A percentile compares a stretch with the other conserved stretches of the same genome.
phyloP scores from a whole-genome alignment of 148 eudicot species.

The Rheum nobile region DNA sequence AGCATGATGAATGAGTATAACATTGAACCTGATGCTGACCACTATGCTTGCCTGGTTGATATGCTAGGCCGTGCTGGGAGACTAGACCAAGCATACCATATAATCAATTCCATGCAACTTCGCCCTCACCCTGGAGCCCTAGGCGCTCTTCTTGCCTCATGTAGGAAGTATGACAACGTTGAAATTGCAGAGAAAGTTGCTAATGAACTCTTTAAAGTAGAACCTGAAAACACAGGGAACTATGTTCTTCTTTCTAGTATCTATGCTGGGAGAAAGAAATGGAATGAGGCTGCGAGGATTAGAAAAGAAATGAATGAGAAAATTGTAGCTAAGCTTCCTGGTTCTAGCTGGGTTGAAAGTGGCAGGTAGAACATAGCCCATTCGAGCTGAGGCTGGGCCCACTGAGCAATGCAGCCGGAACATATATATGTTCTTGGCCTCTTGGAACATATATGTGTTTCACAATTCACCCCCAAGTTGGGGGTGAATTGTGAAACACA shows the following conservation, averaged over 20 bases:
- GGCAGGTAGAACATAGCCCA: not conserved
- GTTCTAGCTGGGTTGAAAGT: constrained; percentile 24
- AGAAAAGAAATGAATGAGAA: constrained; percentile 28
- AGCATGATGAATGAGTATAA: constrained; percentile 28
- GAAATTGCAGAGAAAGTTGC: constrained; percentile 30
- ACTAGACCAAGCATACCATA: constrained; percentile 26
- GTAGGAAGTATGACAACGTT: constrained; percentile 27
- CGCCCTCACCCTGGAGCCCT: constrained; percentile 29
- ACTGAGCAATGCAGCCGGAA: not conserved
- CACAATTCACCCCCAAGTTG: too few relatives aligned
- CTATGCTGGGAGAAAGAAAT: constrained; percentile 35
- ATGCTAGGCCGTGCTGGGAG: constrained; percentile 46
- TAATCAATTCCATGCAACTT: constrained; percentile 23
- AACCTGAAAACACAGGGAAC: constrained; percentile 35
- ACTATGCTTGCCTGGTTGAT: constrained; percentile 36
- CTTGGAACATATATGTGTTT: too few relatives aligned
- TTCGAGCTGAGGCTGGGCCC: not conserved
- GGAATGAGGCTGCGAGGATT: constrained; percentile 27
- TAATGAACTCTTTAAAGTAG: constrained; percentile 25
- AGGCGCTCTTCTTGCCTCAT: constrained; percentile 40
- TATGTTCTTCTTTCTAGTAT: constrained; percentile 40
- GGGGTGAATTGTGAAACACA: not conserved
- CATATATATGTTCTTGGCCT: not conserved
- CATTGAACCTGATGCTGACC: constrained; percentile 35
- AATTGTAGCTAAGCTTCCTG: constrained; percentile 24